phyloP scores from a whole-genome alignment of 768 basidiomycete genomes.

The Mycena galericulata region DNA sequence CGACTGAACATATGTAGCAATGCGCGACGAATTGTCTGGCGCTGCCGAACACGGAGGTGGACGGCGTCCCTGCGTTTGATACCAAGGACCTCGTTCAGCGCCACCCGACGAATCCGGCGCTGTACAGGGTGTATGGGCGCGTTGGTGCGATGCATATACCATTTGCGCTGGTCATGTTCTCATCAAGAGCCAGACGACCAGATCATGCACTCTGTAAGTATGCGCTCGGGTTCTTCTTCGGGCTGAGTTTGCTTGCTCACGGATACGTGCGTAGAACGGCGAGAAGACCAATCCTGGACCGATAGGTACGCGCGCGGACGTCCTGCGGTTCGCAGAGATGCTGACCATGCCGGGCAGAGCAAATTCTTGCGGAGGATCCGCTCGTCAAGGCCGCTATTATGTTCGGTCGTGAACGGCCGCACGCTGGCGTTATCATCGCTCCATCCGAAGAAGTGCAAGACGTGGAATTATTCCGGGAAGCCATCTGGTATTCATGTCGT shows the following conservation, averaged over 20 bases:
- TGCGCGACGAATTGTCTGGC: not conserved
- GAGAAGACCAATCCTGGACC: slow-evolving; percentile 24
- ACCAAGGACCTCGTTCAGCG: slow-evolving; percentile 14
- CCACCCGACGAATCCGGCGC: not conserved
- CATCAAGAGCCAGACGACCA: too few relatives aligned
- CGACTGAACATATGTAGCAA: not conserved
- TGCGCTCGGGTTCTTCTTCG: too few relatives aligned
- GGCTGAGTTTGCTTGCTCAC: too few relatives aligned
- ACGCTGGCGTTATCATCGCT: not conserved
- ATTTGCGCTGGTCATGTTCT: too few relatives aligned
- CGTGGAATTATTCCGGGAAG: slow-evolving; percentile 32
- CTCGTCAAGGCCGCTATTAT: slow-evolving; percentile 8
- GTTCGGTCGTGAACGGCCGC: not conserved
- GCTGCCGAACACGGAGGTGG: slow-evolving; percentile 3
- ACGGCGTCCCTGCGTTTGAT: slow-evolving; percentile 13
- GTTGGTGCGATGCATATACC: not conserved
- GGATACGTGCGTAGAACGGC: slow-evolving; percentile 14
- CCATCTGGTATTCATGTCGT: slow-evolving; percentile 39
- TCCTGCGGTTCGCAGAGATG: not conserved
- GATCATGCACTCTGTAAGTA: too few relatives aligned
- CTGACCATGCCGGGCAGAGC: too few relatives aligned
- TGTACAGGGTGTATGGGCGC: slow-evolving; percentile 16
- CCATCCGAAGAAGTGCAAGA: not conserved
- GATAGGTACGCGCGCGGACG: not conserved
- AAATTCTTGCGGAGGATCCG: slow-evolving; percentile 1